Conservation (phyloP, 1,284 basidiomycete species). For the Sporisorium sorghi region DNA sequence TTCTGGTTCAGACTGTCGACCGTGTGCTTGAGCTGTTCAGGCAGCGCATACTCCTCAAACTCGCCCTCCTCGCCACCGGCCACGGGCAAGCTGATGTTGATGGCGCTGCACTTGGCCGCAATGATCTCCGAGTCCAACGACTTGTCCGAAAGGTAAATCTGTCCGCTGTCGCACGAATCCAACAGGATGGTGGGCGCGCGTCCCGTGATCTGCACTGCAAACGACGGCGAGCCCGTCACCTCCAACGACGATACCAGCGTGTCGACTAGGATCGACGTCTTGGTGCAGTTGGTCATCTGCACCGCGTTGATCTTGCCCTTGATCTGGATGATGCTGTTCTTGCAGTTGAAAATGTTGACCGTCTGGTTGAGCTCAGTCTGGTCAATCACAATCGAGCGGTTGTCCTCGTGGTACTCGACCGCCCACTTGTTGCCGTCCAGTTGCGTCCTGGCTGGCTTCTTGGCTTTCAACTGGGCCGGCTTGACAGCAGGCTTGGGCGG, state of each 20-base stretch:
- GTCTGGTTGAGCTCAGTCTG: constrained; percentile 84
- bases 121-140: constrained; percentile 87
- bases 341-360: constrained; percentile 91
- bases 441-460: constrained; percentile 91
- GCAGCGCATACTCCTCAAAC: constrained; percentile 88
- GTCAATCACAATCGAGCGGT: constrained; percentile 79
- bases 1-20: constrained; percentile 77
- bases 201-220: constrained; percentile 91
- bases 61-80: constrained; percentile 90
- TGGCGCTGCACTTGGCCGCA: constrained; percentile 91
- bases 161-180: constrained; percentile 93
- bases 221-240: constrained; percentile 90
- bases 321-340: constrained; percentile 85
- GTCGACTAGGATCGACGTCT: constrained; percentile 88
- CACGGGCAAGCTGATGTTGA: constrained; percentile 91
- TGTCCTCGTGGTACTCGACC: constrained; percentile 92
- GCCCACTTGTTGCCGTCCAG: constrained; percentile 95
- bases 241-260: constrained; percentile 89
- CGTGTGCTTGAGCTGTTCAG: constrained; percentile 93
- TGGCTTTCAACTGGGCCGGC: constrained; percentile 70
- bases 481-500: constrained; percentile 57
- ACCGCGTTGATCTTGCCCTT: constrained; percentile 97
- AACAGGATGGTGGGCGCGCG: constrained; percentile 89
- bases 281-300: constrained; percentile 80
- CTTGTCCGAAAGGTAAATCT: constrained; percentile 89